Conservation (phyloP, 345 rosid species). For the Gossypioides kirkii region DNA sequence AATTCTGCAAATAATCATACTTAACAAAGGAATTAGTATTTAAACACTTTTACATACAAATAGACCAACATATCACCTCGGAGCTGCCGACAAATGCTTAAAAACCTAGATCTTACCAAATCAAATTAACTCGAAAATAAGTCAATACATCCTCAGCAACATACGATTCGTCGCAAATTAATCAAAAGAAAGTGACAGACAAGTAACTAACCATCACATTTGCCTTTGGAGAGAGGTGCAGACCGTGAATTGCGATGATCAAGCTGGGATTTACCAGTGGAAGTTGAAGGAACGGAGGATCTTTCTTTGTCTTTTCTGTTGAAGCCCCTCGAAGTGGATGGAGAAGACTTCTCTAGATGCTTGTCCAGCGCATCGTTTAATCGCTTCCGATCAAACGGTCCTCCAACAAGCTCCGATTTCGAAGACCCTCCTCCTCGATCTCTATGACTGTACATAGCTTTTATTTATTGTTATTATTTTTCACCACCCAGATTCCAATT, state of each 20-base stretch:
- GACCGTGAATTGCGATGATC: slow-evolving; percentile 58
- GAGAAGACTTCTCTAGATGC: slow-evolving; percentile 85
- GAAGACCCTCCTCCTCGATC: slow-evolving; percentile 62
- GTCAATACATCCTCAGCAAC: background rate
- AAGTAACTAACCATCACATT: slow-evolving; percentile 50
- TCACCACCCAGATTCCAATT: background rate
- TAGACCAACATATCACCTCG: background rate
- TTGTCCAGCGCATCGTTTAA: slow-evolving; percentile 87
- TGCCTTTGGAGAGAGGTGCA: slow-evolving; percentile 43
- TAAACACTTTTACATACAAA: background rate
- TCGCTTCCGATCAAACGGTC: slow-evolving; percentile 72
- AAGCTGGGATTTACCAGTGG: slow-evolving; percentile 63
- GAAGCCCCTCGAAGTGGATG: slow-evolving; percentile 72
- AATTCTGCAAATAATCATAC: background rate
- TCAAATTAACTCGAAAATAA: slow-evolving; percentile 3
- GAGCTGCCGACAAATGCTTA: background rate
- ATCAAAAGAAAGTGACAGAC: background rate
- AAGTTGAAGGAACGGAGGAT: slow-evolving; percentile 65
- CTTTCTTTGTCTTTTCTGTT: slow-evolving; percentile 54
- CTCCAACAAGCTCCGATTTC: slow-evolving; percentile 72
- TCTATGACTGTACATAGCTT: slow-evolving; percentile 61
- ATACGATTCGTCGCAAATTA: background rate
- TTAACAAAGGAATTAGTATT: background rate
- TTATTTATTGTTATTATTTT: background rate
- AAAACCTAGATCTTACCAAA: slow-evolving; percentile 2